Percentiles rank a stretch among this genome's conserved stretches.
These are phyloP conservation scores for Giardia duodenalis DNA, from an alignment of 208 protist species.

Conservation along the genomic window DNA sequence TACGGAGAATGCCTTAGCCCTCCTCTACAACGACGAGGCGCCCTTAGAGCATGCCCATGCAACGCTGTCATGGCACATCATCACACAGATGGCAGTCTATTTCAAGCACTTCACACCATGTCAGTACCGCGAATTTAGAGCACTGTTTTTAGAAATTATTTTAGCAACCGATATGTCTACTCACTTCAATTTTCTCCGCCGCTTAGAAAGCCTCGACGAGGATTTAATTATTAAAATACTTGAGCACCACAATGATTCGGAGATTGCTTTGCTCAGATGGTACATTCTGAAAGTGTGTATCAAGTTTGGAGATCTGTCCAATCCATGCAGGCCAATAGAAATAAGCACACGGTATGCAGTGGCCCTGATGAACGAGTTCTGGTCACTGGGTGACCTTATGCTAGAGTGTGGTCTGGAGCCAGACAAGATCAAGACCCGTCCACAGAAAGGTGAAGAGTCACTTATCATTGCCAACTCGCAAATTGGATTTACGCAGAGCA, in stretches of 20 bases:
- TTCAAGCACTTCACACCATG: not conserved
- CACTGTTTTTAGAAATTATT: not conserved
- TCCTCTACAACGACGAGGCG: not conserved
- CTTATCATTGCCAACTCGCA: not conserved
- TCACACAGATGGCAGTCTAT: not conserved
- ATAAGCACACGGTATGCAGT: not conserved
- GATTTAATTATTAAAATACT: not conserved
- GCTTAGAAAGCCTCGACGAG: not conserved
- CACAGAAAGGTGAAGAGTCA: not conserved
- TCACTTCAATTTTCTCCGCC: not conserved
- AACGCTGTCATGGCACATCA: not conserved
- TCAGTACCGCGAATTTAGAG: not conserved
- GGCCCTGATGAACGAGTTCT: not conserved
- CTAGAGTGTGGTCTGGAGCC: not conserved
- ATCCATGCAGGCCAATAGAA: not conserved
- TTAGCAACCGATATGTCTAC: slow-evolving; percentile 7
- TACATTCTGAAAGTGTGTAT: not conserved
- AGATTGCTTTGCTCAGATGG: not conserved
- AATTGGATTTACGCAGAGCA: not conserved
- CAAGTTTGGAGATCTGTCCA: slow-evolving; percentile 7
- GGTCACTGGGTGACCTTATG: not conserved
- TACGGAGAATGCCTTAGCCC: not conserved
- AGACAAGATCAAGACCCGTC: not conserved
- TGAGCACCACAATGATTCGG: not conserved
- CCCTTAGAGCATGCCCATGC: slow-evolving; percentile 8